These are phyloP conservation scores for Arxiozyma heterogenica DNA, from an alignment of 1,139 yeast species.

Conservation along the genomic window DNA sequence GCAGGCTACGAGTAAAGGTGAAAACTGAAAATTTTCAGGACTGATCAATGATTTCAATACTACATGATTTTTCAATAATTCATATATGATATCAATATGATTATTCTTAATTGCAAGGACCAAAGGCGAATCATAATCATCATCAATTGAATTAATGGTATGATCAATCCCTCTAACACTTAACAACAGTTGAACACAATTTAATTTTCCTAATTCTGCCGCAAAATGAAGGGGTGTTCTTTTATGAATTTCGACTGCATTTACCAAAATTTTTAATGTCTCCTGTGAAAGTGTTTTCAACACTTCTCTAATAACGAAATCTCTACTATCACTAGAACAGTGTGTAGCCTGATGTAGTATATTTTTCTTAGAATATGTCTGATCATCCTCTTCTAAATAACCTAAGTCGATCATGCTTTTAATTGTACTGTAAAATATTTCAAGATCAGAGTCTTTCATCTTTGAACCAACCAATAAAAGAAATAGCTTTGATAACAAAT, in stretches of 20 bases:
- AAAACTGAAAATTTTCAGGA: conserved; percentile 49
- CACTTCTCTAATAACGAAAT: conserved; percentile 29
- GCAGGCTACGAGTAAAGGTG: conserved; percentile 87
- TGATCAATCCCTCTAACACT: conserved; percentile 16
- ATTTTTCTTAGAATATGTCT: conserved; percentile 31
- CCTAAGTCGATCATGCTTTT: conserved; percentile 21
- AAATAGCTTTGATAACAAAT: conserved; percentile 25
- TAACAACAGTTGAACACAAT: conserved; percentile 41
- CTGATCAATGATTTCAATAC: conserved; percentile 39
- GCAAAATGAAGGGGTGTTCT: conserved; percentile 86
- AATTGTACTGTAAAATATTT: conserved; percentile 22
- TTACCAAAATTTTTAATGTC: conserved; percentile 25
- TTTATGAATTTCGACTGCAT: conserved; percentile 51
- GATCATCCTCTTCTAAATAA: conserved; percentile 27
- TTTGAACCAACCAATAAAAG: conserved; percentile 23
- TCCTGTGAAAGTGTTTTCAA: conserved; percentile 11
- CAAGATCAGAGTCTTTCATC: conserved; percentile 26
- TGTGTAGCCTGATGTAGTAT: conserved; percentile 35
- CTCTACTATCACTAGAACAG: conserved; percentile 30
- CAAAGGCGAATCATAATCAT: conserved; percentile 72
- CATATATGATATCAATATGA: conserved; percentile 41
- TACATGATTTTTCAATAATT: conserved; percentile 38
- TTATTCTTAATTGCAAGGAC: conserved; percentile 68
- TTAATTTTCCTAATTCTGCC: conserved; percentile 56
- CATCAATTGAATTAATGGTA: conserved; percentile 45